Percentiles rank a stretch among this genome's conserved stretches.
These are phyloP conservation scores for Globisporangium perplexum DNA, from an alignment of 352 stramenopile species.

Conservation along the genomic window DNA sequence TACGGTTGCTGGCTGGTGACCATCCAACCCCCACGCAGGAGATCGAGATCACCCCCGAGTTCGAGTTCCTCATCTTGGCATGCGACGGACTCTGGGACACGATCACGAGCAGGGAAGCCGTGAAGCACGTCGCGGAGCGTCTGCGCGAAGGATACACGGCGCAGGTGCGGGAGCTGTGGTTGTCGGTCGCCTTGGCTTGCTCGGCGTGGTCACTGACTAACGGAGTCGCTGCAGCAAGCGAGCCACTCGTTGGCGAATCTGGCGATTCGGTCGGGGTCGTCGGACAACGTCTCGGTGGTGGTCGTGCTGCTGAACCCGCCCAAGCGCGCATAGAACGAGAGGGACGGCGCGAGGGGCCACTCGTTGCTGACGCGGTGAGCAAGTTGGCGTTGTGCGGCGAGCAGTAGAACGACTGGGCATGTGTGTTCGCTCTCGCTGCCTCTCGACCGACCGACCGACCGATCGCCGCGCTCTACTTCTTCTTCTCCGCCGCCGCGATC, in stretches of 20 bases:
- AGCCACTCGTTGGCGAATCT: conserved; percentile 81
- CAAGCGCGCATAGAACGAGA: conserved; percentile 6
- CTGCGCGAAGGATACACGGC: conserved; percentile 64
- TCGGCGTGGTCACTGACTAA: too few relatives aligned
- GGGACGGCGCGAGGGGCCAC: neutral
- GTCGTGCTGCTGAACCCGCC: conserved; percentile 64
- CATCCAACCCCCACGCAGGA: conserved; percentile 49
- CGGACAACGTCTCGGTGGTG: conserved; percentile 87
- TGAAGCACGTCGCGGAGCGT: conserved; percentile 73
- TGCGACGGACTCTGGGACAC: conserved; percentile 93
- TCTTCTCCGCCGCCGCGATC: conserved; percentile 41
- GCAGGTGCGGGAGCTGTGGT: too few relatives aligned
- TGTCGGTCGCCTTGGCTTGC: neutral
- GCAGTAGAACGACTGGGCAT: neutral
- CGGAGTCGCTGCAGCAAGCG: conserved; percentile 56
- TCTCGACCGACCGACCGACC: too few relatives aligned
- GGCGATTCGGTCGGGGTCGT: conserved; percentile 83
- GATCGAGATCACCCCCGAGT: conserved; percentile 85
- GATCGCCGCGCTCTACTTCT: conserved; percentile 1
- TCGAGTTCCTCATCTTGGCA: conserved; percentile 89
- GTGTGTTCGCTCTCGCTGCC: neutral
- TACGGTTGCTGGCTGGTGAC: too few relatives aligned
- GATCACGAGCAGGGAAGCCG: conserved; percentile 90
- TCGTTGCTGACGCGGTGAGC: neutral
- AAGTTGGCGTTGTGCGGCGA: neutral